A percentile compares a stretch with the other conserved stretches of the same genome.
phyloP scores from a whole-genome alignment of 1,284 basidiomycete species.

The Ustilago bromivora region DNA sequence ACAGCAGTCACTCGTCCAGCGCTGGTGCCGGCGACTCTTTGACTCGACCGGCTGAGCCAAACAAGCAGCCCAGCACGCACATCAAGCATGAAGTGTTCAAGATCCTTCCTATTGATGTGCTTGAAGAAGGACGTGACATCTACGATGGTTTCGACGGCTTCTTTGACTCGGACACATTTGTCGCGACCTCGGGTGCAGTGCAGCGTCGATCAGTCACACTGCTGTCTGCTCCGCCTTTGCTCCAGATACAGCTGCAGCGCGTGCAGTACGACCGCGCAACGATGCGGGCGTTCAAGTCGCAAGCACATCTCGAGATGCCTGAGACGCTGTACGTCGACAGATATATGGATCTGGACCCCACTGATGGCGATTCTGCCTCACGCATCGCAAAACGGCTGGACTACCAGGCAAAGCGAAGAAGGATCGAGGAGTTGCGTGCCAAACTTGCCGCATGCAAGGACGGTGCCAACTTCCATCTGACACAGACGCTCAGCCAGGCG shows the following conservation, averaged over 20 bases:
- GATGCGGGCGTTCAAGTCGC: constrained; percentile 90
- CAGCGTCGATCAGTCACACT: constrained; percentile 89
- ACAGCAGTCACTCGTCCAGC: constrained; percentile 1
- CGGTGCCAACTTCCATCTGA: constrained; percentile 23
- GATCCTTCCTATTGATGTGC: constrained; percentile 91
- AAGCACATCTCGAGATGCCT: constrained; percentile 90
- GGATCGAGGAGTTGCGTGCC: constrained; percentile 43
- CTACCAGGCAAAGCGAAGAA: constrained; percentile 49
- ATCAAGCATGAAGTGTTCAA: constrained; percentile 92
- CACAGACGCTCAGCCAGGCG: constrained; percentile 45
- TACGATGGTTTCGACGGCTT: constrained; percentile 94
- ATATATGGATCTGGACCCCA: constrained; percentile 79
- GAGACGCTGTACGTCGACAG: constrained; percentile 91
- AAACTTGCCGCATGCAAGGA: constrained; percentile 46
- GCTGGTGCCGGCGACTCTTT: constrained; percentile 8
- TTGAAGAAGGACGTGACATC: constrained; percentile 84
- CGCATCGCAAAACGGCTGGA: constrained; percentile 77
- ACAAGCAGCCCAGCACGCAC: constrained; percentile 72
- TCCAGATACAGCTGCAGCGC: constrained; percentile 95
- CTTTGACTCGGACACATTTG: constrained; percentile 85
- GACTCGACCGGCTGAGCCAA: constrained; percentile 29
- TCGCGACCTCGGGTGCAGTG: constrained; percentile 82
- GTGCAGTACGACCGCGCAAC: constrained; percentile 95
- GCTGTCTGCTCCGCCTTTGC: constrained; percentile 85
- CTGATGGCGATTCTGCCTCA: constrained; percentile 73